A percentile compares a stretch with the other conserved stretches of the same genome.
Evolutionary conservation across 257 asterid species (phyloP).

Genomic region (Mentha longifolia): DNA sequence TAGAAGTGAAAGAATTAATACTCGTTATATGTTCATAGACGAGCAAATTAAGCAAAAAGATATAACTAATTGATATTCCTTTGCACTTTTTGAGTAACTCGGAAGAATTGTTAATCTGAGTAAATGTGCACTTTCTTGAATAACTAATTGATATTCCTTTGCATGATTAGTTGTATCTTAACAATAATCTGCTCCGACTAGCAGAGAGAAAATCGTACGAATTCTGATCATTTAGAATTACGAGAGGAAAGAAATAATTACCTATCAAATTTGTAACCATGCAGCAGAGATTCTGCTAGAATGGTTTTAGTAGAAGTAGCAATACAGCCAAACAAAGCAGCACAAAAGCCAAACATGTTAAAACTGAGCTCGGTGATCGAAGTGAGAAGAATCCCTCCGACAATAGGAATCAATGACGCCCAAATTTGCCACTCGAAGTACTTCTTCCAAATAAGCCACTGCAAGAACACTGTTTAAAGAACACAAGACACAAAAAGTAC

Average conservation of each 20-base stretch:
- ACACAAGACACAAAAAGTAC: constrained; percentile 12
- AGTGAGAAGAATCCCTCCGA: constrained; percentile 82
- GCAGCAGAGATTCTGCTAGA: constrained; percentile 79
- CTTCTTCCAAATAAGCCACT: constrained; percentile 85
- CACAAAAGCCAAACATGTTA: constrained; percentile 71
- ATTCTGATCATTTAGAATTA: neutral
- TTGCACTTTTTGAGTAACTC: too few species aligned
- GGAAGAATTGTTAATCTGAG: neutral
- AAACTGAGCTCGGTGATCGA: constrained; percentile 84
- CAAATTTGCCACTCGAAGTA: constrained; percentile 77
- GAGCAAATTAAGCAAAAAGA: neutral
- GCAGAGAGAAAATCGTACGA: neutral
- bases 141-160: too few species aligned
- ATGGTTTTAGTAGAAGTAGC: constrained; percentile 87
- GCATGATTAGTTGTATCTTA: neutral
- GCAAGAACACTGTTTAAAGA: constrained; percentile 63
- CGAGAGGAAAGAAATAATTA: constrained; percentile 22
- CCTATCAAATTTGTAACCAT: constrained; percentile 87
- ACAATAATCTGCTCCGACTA: neutral
- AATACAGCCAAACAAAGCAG: constrained; percentile 82
- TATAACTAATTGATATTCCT: too few species aligned
- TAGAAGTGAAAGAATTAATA: neutral
- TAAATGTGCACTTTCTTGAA: neutral
- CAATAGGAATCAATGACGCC: constrained; percentile 80
- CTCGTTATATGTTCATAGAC: neutral